A percentile compares a stretch with the other conserved stretches of the same genome.
phyloP scores from a whole-genome alignment of 1,284 basidiomycete genomes.

The Gomphus bonarii region DNA sequence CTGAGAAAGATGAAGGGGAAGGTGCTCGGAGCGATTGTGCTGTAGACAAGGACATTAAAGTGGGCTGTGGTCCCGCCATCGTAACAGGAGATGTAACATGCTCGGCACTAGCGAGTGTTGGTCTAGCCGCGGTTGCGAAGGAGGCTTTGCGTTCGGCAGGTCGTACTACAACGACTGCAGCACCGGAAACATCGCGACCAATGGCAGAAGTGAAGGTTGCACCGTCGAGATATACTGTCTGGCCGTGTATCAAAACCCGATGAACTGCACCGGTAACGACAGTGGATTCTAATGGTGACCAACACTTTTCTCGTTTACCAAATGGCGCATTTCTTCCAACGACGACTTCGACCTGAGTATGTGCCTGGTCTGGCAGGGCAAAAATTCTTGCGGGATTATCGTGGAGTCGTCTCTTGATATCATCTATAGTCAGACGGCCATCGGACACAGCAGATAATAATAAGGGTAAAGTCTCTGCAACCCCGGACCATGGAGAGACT shows the following conservation, averaged over 20 bases:
- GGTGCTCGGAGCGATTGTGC: constrained; percentile 24
- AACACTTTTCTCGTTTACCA: constrained; percentile 37
- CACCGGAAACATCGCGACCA: constrained; percentile 78
- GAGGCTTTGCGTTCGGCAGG: constrained; percentile 23
- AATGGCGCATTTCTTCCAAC: constrained; percentile 70
- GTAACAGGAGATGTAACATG: constrained; percentile 17
- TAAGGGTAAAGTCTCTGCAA: constrained; percentile 83
- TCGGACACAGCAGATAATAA: constrained; percentile 81
- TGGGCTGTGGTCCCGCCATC: constrained; percentile 17
- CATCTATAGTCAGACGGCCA: constrained; percentile 74
- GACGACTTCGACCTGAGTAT: constrained; percentile 91
- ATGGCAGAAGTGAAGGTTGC: constrained; percentile 44
- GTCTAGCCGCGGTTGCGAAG: constrained; percentile 21
- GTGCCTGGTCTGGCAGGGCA: constrained; percentile 74
- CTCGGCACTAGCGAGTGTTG: constrained; percentile 14
- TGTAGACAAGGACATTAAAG: constrained; percentile 22
- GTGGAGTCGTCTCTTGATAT: constrained; percentile 72
- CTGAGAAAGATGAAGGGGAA: constrained; percentile 29
- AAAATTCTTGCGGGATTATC: constrained; percentile 94
- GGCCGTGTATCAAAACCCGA: constrained; percentile 86
- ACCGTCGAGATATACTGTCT: constrained; percentile 91
- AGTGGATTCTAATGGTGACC: constrained; percentile 79
- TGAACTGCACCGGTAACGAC: constrained; percentile 73
- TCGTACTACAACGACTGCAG: constrained; percentile 43
- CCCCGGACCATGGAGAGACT: constrained; percentile 67